Evolutionary conservation across 2,329 filamentous ascomycete genomes (phyloP).

Genomic region (Paecilomyces fulvus): DNA sequence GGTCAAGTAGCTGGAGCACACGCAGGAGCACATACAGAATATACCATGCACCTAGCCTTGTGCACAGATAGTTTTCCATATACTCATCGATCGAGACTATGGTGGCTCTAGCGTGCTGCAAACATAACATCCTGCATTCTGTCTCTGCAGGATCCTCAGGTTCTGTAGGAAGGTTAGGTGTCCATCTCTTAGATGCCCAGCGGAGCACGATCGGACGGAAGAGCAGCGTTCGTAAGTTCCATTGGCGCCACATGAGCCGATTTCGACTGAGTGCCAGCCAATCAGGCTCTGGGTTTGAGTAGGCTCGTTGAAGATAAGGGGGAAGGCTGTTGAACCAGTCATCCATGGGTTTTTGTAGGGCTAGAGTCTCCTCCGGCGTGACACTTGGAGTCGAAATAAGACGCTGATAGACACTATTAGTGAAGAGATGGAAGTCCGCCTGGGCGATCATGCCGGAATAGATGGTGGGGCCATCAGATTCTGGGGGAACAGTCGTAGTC

Average conservation of each 20-base stretch:
- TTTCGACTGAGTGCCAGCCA: constrained; percentile 31
- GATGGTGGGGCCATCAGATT: constrained; percentile 32
- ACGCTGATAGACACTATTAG: constrained; percentile 38
- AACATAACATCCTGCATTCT: constrained; percentile 31
- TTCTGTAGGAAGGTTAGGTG: constrained; percentile 18
- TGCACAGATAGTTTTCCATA: constrained; percentile 31
- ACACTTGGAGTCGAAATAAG: constrained; percentile 36
- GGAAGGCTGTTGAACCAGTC: constrained; percentile 36
- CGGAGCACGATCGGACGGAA: constrained; percentile 36
- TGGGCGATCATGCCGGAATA: constrained; percentile 37
- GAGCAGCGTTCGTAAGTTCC: constrained; percentile 37
- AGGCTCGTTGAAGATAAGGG: constrained; percentile 29
- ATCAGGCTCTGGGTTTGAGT: constrained; percentile 23
- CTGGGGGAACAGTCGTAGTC: constrained; percentile 28
- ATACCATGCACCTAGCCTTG: constrained; percentile 36
- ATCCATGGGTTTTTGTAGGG: constrained; percentile 34
- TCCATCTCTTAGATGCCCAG: constrained; percentile 30
- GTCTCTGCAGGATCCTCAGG: constrained; percentile 28
- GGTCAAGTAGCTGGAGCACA: constrained; percentile 1
- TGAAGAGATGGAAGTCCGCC: constrained; percentile 34
- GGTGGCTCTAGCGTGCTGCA: constrained; percentile 32
- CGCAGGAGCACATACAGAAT: constrained; percentile 25
- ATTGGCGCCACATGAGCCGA: constrained; percentile 35
- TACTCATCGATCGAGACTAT: constrained; percentile 36
- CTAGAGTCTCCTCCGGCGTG: constrained; percentile 33